Base-by-base conservation (phyloP, 208 protist genomes). In the Wallacemonas rigidus region DNA sequence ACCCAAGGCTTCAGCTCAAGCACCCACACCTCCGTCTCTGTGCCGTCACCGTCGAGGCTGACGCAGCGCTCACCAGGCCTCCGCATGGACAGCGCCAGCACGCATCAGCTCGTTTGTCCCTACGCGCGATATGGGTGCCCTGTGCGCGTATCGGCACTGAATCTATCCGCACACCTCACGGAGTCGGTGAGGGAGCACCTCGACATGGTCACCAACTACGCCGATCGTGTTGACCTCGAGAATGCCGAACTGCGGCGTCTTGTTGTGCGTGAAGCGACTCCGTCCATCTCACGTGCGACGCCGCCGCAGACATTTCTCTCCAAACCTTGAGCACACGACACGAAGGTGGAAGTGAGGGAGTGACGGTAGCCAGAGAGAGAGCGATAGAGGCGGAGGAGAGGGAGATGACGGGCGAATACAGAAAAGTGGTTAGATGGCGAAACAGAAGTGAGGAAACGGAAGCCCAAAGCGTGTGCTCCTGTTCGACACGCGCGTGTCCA, bases 91-190 rank as follows among this genome's bases (percentile, higher is more conserved):
- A 44, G 60, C 15, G 54, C 36, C 15, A 45, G 38, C 36, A 39
- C 54, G 48, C 39, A 35, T 15, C 39, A 44, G 47, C 65, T 77
- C 17, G 55, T 81, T 1, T 94, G 89, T 77, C 89, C 89, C 1
- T 94, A 94, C 74, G 74, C 83, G 9, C 72, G 82, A 40, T 94
- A 89, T 63, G 89, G 89, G 54, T 94, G 89, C 74, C 71, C 64
- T 9, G 70, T 77, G 39, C 80, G 69, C 62, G 77, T 92, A 38
- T 80, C 82, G n/a, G 74, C 74, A 8, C 63, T 79, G 15, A 83
- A 81, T 54, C 53, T 94, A 26, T 14, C 79, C 0, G 72, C 76
- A 14, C 89, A 94, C 58, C 69, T 94, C 26, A 35, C 39, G 11
- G 80, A 91, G 72, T 84, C 74, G 39, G 75, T 92, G 48, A 54